Evolutionary conservation across 176 grass and related monocot genomes (phyloP), one percentile per base, ranked within the genome.

Genomic region (Tillandsia leiboldiana): DNA sequence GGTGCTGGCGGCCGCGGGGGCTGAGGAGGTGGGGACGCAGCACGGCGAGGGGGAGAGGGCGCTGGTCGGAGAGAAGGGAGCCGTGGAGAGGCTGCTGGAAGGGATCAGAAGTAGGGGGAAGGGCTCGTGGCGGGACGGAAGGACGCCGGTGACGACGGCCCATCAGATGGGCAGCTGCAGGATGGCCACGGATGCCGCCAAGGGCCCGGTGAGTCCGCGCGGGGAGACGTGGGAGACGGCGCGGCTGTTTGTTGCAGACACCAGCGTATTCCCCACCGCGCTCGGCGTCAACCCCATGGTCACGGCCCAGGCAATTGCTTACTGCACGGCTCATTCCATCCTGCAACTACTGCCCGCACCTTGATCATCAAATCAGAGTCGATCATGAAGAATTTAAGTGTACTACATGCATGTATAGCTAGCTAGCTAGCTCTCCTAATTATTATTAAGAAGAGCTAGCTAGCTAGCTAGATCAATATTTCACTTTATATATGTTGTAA

Each of bases 101-200:
- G 89, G 84, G 63, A 7, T 89, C 9, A 72, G 73, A 50, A 80
- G 90, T 8, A 18, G 81, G 64, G 84, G 90, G 9, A 50, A 87
- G 53, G 87, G 90, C 75, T 77, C 72, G 78, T 99, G 92, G 73
- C 80, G 92, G 18, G 67, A 86, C 47, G 75, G 84, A 70, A 78
- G 92, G 26, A 67, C 56, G 56, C 84, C 90, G 2, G 62, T 79
- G 79, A 11, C 63, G 0, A 90, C 84, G 27, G 94, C 94, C 20
- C 94, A 99, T 68, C 94, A 99, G 77, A 93, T 99, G 82, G 75
- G 86, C 8, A 99, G 87, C 66, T 99, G 94, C 79, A 75, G 94
- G 76, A 93, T 99, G 89, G 87, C 72, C 9, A 11, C n/a, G 2
- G 93, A 64, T 53, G 71, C 61, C 50, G 26, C 11, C 23, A 64